A percentile compares a stretch with the other conserved stretches of the same genome.
These are phyloP conservation scores for Bipolaris cookei DNA, from an alignment of 2,329 filamentous ascomycete species.

Conservation along the genomic window DNA sequence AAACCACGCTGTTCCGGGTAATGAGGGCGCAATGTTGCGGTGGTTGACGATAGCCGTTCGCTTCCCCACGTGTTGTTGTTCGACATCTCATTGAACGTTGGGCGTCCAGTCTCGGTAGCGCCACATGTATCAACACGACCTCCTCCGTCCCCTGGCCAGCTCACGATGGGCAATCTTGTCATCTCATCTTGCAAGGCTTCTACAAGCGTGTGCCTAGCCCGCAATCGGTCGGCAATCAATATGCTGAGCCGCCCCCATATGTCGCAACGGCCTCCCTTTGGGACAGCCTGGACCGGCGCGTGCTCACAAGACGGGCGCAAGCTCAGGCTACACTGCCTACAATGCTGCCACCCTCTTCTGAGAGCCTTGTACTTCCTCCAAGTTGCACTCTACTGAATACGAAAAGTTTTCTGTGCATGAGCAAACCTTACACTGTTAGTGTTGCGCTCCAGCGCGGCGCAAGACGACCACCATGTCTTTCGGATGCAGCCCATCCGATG, in stretches of 20 bases:
- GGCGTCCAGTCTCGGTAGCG: constrained; percentile 11
- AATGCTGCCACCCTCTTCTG: constrained; percentile 10
- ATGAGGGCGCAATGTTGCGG: constrained; percentile 1
- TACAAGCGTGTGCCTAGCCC: constrained; percentile 16
- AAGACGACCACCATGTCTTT: constrained; percentile 35
- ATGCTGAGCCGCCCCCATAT: constrained; percentile 24
- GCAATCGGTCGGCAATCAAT: constrained; percentile 14
- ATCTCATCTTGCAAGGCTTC: constrained; percentile 10
- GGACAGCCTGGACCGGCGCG: constrained; percentile 18
- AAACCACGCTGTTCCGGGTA: constrained; percentile 6
- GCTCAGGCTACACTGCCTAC: constrained; percentile 20
- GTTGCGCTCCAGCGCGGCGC: constrained; percentile 41
- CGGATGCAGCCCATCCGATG: constrained; percentile 40
- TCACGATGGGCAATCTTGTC: constrained; percentile 9
- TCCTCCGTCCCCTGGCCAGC: constrained; percentile 8
- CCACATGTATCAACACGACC: constrained; percentile 23
- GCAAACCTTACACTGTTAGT: constrained; percentile 15
- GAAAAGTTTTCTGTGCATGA: constrained; percentile 30
- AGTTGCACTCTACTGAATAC: constrained; percentile 14
- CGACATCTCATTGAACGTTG: constrained; percentile 30
- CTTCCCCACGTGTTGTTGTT: constrained; percentile 32
- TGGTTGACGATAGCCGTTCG: constrained; percentile 18
- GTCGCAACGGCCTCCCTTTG: constrained; percentile 16
- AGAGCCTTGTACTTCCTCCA: constrained; percentile 26
- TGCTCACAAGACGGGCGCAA: constrained; percentile 4